These are phyloP conservation scores for Pseudocercospora macadamiae DNA, from an alignment of 2,329 filamentous ascomycete genomes.

Conservation along the genomic window DNA sequence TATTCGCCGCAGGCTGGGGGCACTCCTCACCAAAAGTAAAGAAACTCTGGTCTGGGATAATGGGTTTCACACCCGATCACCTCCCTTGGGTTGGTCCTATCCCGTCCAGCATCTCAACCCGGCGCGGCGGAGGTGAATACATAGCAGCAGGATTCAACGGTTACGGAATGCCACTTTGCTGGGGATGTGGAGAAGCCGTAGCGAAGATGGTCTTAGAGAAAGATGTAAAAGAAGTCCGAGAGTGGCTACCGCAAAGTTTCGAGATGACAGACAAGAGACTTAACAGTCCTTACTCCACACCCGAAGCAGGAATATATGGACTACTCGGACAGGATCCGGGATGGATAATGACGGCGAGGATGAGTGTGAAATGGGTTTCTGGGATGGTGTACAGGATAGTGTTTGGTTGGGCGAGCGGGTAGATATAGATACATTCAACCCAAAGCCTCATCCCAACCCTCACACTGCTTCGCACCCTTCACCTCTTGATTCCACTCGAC, in stretches of 20 bases:
- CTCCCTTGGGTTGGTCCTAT: slow-evolving; percentile 22
- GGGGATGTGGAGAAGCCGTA: slow-evolving; percentile 28
- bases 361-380: not conserved
- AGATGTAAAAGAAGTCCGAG: slow-evolving; percentile 16
- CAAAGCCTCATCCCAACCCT: not conserved
- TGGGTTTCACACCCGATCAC: slow-evolving; percentile 25
- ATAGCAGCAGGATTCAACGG: slow-evolving; percentile 29
- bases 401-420: not conserved
- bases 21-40: slow-evolving; percentile 18
- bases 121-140: slow-evolving; percentile 22
- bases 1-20: slow-evolving; percentile 25
- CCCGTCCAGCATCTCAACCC: slow-evolving; percentile 6
- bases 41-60: slow-evolving; percentile 23
- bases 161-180: slow-evolving; percentile 29
- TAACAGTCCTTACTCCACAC: slow-evolving; percentile 14
- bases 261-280: slow-evolving; percentile 20
- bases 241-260: not conserved
- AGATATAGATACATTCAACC: too few species aligned
- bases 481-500: not conserved
- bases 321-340: slow-evolving; percentile 20
- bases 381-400: not conserved
- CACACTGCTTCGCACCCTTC: not conserved
- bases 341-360: not conserved
- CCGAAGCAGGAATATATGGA: slow-evolving; percentile 19
- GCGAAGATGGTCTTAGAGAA: slow-evolving; percentile 26